phyloP scores from a whole-genome alignment of 2,329 filamentous ascomycete species.

The Domatiomyces globalis region DNA sequence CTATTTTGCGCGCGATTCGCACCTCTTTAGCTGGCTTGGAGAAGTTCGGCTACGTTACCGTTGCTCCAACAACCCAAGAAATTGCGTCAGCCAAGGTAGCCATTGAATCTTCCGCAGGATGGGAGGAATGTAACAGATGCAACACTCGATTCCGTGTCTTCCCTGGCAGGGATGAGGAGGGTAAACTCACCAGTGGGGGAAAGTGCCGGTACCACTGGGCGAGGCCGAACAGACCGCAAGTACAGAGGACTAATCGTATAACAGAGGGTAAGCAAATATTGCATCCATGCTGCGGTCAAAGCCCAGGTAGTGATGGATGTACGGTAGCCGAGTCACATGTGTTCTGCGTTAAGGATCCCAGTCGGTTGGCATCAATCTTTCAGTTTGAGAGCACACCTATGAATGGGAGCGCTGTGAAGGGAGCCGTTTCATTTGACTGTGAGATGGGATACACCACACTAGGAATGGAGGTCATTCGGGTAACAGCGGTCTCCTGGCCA shows the following conservation, averaged over 20 bases:
- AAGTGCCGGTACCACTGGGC: conserved; percentile 70
- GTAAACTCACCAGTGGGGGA: conserved; percentile 63
- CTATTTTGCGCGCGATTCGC: conserved; percentile 47
- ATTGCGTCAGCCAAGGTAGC: conserved; percentile 53
- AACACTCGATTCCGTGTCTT: conserved; percentile 79
- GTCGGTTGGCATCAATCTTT: conserved; percentile 60
- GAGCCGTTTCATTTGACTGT: conserved; percentile 68
- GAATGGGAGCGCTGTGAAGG: conserved; percentile 29
- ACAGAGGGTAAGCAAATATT: conserved; percentile 45
- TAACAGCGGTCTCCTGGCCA: conserved; percentile 85
- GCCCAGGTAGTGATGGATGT: conserved; percentile 61
- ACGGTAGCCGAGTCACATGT: conserved; percentile 60
- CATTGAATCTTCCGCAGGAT: conserved; percentile 54
- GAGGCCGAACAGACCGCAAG: conserved; percentile 47
- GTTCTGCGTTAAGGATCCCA: conserved; percentile 66
- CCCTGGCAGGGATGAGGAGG: conserved; percentile 63
- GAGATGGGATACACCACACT: conserved; percentile 93
- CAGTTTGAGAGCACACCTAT: conserved; percentile 68
- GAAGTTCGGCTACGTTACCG: conserved; percentile 60
- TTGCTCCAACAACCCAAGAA: conserved; percentile 49
- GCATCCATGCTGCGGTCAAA: conserved; percentile 67
- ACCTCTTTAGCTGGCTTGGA: conserved; percentile 52
- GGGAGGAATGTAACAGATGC: conserved; percentile 83
- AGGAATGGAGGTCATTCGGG: conserved; percentile 75
- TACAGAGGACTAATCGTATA: conserved; percentile 40